Percentiles rank a stretch among this genome's conserved stretches.
phyloP scores from a whole-genome alignment of 2,329 filamentous ascomycete genomes.

The Arthrobotrys iridis region DNA sequence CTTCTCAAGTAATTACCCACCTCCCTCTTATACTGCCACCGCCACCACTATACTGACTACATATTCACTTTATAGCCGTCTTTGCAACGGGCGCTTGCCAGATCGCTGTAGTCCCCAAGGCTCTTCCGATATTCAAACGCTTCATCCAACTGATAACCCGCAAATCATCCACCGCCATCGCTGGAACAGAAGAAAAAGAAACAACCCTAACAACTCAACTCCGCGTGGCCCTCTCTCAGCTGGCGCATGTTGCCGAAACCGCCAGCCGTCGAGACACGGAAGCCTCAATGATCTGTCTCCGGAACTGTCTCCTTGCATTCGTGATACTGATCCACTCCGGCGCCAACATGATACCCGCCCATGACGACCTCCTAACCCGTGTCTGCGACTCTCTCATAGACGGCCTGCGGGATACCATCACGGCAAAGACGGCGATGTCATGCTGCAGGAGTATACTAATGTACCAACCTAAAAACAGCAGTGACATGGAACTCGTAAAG shows the following conservation, averaged over 20 bases:
- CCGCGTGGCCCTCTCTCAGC: slow-evolving; percentile 57
- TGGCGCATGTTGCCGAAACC: slow-evolving; percentile 57
- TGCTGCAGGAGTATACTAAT: slow-evolving; percentile 85
- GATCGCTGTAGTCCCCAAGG: slow-evolving; percentile 85
- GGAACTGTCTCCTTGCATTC: slow-evolving; percentile 87
- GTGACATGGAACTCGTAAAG: slow-evolving; percentile 78
- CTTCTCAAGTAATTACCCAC: slow-evolving; percentile 71
- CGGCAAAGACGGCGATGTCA: slow-evolving; percentile 77
- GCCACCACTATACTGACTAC: neutral
- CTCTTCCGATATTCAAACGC: slow-evolving; percentile 87
- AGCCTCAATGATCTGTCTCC: slow-evolving; percentile 84
- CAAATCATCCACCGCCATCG: slow-evolving; percentile 56
- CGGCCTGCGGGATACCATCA: slow-evolving; percentile 70
- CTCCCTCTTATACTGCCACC: neutral
- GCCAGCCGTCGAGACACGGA: slow-evolving; percentile 70
- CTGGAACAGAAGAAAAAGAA: slow-evolving; percentile 52
- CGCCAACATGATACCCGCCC: slow-evolving; percentile 75
- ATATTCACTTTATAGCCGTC: slow-evolving; percentile 66
- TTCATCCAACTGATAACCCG: slow-evolving; percentile 81
- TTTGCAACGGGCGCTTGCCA: slow-evolving; percentile 88
- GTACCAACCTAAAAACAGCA: slow-evolving; percentile 68
- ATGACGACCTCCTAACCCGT: slow-evolving; percentile 69
- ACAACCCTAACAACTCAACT: slow-evolving; percentile 56
- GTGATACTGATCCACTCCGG: slow-evolving; percentile 89
- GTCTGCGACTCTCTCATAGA: slow-evolving; percentile 85